A percentile compares a stretch with the other conserved stretches of the same genome.
Evolutionary conservation across 148 eudicot genomes (phyloP).

Genomic region (Rheum nobile): DNA sequence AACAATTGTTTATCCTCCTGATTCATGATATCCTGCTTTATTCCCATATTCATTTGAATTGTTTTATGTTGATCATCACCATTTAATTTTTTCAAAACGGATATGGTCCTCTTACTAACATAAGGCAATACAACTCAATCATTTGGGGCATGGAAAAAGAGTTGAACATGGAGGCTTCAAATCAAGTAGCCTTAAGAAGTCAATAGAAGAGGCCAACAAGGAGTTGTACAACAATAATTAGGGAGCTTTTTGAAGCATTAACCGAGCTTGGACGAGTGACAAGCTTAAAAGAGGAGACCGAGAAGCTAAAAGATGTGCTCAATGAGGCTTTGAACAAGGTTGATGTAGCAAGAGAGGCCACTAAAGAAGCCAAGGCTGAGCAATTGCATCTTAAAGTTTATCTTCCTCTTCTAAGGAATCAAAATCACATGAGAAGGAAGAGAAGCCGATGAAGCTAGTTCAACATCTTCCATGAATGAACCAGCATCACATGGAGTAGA

Average conservation of each 20-base stretch:
- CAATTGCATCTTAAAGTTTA: conserved; percentile 54
- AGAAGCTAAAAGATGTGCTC: conserved; percentile 60
- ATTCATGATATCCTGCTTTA: too few species aligned
- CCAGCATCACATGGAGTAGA: not conserved
- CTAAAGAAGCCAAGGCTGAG: conserved; percentile 52
- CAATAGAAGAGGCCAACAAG: conserved; percentile 24
- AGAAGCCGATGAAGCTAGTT: conserved; percentile 20
- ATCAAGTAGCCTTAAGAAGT: too few species aligned
- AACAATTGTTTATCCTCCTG: too few species aligned
- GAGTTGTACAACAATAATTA: too few species aligned
- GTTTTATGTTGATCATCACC: too few species aligned
- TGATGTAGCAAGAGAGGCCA: conserved; percentile 79
- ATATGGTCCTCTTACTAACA: too few species aligned
- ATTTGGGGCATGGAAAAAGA: too few species aligned
- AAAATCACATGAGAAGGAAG: not conserved
- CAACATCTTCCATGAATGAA: not conserved
- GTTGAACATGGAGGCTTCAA: too few species aligned
- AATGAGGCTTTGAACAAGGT: conserved; percentile 78
- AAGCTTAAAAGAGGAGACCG: conserved; percentile 46
- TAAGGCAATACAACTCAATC: too few species aligned
- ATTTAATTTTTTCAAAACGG: too few species aligned
- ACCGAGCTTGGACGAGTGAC: conserved; percentile 23
- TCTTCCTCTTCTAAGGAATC: conserved; percentile 19
- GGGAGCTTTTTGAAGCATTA: conserved; percentile 22
- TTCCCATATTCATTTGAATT: not conserved